A percentile compares a stretch with the other conserved stretches of the same genome.
These are phyloP conservation scores for Citrullus amarus DNA, from an alignment of 306 rosid genomes.

Conservation along the genomic window DNA sequence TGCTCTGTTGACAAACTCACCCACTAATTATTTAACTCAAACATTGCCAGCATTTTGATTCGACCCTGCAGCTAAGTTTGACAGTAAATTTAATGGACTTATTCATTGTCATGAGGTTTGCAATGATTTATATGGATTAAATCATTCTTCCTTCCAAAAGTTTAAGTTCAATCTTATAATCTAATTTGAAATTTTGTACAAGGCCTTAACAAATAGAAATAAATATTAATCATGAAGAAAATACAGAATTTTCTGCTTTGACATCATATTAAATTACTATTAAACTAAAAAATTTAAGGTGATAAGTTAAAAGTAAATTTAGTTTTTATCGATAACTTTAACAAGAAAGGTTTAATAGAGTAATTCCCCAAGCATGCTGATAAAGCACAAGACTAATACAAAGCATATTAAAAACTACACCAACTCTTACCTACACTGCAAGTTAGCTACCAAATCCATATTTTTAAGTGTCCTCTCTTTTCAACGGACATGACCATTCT, in stretches of 20 bases:
- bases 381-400: background rate
- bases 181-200: too few species aligned
- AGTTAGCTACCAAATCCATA: conserved; percentile 40
- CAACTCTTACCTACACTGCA: conserved; percentile 2
- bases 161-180: too few species aligned
- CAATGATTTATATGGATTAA: background rate
- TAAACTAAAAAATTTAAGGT: too few species aligned
- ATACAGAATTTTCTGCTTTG: too few species aligned
- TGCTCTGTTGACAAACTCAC: conserved; percentile 1
- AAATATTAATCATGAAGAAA: too few species aligned
- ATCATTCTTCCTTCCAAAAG: too few species aligned
- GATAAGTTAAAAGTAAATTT: too few species aligned
- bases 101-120: background rate
- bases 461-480: background rate
- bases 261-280: too few species aligned
- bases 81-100: background rate
- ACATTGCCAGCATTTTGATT: background rate
- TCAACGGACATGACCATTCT: conserved; percentile 3
- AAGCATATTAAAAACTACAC: background rate
- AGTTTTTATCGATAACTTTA: too few species aligned
- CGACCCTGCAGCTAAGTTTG: background rate
- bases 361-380: background rate
- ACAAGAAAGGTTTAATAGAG: too few species aligned
- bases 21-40: background rate
- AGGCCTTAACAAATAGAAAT: too few species aligned